A percentile compares a stretch with the other conserved stretches of the same genome.
These are phyloP conservation scores for Schizochytrium sp. DNA, from an alignment of 108 stramenopile species.

Conservation along the genomic window DNA sequence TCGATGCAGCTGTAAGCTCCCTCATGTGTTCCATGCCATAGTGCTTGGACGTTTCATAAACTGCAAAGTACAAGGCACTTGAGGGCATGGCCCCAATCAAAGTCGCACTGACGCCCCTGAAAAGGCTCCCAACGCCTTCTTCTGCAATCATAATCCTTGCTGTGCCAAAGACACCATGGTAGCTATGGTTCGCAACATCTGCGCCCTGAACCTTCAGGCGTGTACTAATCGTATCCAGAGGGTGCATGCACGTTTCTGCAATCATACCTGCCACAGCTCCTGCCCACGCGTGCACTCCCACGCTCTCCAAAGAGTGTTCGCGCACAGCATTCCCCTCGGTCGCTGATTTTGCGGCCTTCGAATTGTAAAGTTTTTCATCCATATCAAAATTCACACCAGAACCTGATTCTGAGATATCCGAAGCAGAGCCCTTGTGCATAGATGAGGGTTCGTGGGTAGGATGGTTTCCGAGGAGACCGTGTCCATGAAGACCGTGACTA, in stretches of 20 bases:
- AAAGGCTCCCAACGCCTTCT: conserved; percentile 54
- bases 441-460: too few relatives aligned
- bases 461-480: too few relatives aligned
- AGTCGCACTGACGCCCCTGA: conserved; percentile 52
- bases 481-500: too few relatives aligned
- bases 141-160: conserved; percentile 36
- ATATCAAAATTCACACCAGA: too few relatives aligned
- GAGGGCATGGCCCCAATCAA: neutral
- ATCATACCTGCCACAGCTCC: conserved; percentile 61
- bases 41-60: conserved; percentile 55
- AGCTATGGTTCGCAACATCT: neutral
- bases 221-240: conserved; percentile 62
- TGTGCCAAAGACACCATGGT: conserved; percentile 58
- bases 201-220: conserved; percentile 60
- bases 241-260: conserved; percentile 56
- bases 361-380: too few relatives aligned
- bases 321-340: too few relatives aligned
- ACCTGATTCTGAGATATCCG: too few relatives aligned
- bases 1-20: neutral
- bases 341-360: too few relatives aligned
- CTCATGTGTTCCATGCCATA: neutral
- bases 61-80: conserved; percentile 56
- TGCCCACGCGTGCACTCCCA: conserved; percentile 24
- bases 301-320: neutral
- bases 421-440: too few relatives aligned